These are phyloP conservation scores for Solanum chaucha DNA, from an alignment of 257 asterid genomes.

Conservation along the genomic window DNA sequence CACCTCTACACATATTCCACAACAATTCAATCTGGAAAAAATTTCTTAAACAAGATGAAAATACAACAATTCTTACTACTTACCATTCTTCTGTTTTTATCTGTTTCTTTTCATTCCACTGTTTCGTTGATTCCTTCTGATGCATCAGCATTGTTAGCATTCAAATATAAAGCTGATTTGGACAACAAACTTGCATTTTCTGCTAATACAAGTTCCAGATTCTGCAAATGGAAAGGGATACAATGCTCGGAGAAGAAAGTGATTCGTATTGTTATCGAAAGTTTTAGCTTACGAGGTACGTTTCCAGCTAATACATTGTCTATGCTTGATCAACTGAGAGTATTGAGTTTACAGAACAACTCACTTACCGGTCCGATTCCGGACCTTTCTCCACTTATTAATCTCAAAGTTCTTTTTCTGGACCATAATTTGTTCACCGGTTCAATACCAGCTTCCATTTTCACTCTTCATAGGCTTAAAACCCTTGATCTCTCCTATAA, in stretches of 20 bases:
- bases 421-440: constrained; percentile 53
- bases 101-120: neutral
- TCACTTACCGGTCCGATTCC: constrained; percentile 81
- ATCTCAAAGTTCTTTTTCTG: constrained; percentile 59
- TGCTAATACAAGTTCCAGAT: constrained; percentile 5
- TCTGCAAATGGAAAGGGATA: constrained; percentile 73
- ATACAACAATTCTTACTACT: neutral
- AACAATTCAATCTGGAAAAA: neutral
- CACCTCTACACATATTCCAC: neutral
- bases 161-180: constrained; percentile 63
- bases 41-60: neutral
- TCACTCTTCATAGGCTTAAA: constrained; percentile 65
- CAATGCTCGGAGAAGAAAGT: constrained; percentile 32
- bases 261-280: constrained; percentile 37
- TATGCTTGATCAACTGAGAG: constrained; percentile 53
- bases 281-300: constrained; percentile 40
- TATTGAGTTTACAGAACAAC: constrained; percentile 63
- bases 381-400: constrained; percentile 43
- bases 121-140: constrained; percentile 16
- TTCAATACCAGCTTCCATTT: constrained; percentile 45
- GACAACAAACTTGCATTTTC: constrained; percentile 25
- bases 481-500: constrained; percentile 68
- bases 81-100: neutral
- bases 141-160: constrained; percentile 49
- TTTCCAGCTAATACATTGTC: constrained; percentile 39